These are phyloP conservation scores for Verticillium albo-atrum DNA, from an alignment of 2,329 filamentous ascomycete genomes.

Conservation along the genomic window DNA sequence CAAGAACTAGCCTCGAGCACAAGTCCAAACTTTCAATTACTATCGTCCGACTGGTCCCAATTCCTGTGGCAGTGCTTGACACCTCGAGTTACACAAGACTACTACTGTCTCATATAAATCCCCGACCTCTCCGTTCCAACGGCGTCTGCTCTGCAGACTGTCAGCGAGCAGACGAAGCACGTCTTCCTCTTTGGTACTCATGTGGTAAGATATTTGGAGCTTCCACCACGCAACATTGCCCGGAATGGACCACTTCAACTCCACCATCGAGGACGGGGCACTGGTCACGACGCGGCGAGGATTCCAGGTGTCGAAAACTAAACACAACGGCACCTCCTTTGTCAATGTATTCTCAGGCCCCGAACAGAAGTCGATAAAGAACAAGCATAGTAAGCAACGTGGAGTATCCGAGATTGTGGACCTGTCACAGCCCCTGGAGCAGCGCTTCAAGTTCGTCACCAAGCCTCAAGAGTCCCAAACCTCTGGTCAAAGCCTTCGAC, in stretches of 20 bases:
- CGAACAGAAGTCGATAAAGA: neutral
- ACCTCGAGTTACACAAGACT: neutral
- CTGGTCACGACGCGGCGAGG: constrained; percentile 32
- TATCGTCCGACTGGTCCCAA: neutral
- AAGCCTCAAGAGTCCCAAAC: constrained; percentile 7
- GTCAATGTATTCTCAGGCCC: constrained; percentile 26
- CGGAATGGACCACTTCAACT: constrained; percentile 32
- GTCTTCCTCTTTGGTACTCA: neutral
- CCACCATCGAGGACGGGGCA: constrained; percentile 27
- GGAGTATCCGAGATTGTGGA: constrained; percentile 2
- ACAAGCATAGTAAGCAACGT: neutral
- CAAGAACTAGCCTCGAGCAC: neutral
- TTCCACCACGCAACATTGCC: neutral
- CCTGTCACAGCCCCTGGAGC: constrained; percentile 9
- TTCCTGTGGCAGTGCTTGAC: neutral
- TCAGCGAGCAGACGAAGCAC: neutral
- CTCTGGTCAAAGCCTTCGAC: neutral
- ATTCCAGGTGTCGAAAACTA: constrained; percentile 33
- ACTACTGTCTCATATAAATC: neutral
- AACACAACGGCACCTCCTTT: constrained; percentile 32
- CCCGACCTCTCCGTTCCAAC: neutral
- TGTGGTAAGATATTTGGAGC: neutral
- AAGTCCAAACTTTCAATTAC: neutral
- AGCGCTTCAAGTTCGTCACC: constrained; percentile 21
- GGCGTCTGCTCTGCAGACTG: neutral